These are phyloP conservation scores for Ceratocystis papillata DNA, from an alignment of 2,329 filamentous ascomycete species.

Conservation along the genomic window DNA sequence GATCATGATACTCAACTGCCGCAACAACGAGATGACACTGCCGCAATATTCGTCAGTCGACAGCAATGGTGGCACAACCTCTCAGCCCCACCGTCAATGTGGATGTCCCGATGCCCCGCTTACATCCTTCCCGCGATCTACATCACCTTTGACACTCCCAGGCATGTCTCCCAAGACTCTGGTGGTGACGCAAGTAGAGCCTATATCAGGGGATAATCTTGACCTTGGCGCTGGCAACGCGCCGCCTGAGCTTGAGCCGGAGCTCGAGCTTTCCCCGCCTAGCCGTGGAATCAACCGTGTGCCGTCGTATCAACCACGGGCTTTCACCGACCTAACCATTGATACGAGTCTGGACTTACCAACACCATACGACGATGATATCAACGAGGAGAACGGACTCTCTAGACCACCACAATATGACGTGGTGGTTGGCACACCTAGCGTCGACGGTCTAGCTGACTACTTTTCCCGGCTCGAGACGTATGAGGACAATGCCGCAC, in stretches of 20 bases:
- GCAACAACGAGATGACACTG: conserved; percentile 79
- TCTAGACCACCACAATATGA: conserved; percentile 84
- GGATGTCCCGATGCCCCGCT: conserved; percentile 42
- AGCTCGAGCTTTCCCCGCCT: neutral
- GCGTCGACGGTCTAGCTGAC: conserved; percentile 63
- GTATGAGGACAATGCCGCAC: conserved; percentile 41
- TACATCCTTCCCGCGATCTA: neutral
- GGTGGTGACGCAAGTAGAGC: conserved; percentile 5
- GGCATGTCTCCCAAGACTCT: conserved; percentile 16
- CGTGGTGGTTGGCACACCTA: conserved; percentile 57
- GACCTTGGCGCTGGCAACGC: neutral
- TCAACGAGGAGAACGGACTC: conserved; percentile 26
- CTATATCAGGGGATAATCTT: conserved; percentile 6
- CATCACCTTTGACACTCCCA: neutral
- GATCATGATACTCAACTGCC: conserved; percentile 85
- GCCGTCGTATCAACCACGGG: conserved; percentile 79
- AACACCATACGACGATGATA: conserved; percentile 31
- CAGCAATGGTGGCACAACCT: conserved; percentile 41
- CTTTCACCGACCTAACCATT: conserved; percentile 55
- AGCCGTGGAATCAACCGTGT: conserved; percentile 50
- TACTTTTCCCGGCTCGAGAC: conserved; percentile 75
- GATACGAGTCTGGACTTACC: conserved; percentile 25
- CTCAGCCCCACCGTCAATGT: conserved; percentile 39
- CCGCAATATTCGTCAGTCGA: conserved; percentile 60
- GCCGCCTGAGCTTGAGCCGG: neutral